Conservation (phyloP, 352 stramenopile genomes). For the Globisporangium sylvaticum region DNA sequence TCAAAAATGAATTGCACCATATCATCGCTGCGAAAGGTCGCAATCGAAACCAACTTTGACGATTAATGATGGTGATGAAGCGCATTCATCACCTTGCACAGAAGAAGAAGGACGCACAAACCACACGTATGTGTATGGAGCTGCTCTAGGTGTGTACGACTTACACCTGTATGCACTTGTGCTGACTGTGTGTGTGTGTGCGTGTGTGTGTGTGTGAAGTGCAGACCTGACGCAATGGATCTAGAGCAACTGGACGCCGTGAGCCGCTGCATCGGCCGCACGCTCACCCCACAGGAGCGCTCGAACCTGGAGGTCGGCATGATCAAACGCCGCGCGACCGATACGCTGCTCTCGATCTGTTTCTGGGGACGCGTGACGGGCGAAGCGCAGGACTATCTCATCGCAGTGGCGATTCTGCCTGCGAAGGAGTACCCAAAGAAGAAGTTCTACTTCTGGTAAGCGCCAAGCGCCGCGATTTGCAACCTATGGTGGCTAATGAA, state of each 20-base stretch:
- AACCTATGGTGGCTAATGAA: neutral
- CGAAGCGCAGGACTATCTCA: constrained; percentile 65
- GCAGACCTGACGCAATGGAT: constrained; percentile 37
- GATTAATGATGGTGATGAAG: constrained; percentile 1
- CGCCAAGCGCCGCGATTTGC: neutral
- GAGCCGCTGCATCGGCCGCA: constrained; percentile 60
- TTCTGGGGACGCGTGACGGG: constrained; percentile 71
- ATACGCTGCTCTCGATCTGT: constrained; percentile 54
- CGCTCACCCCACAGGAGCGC: constrained; percentile 67
- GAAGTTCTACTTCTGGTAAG: constrained; percentile 84
- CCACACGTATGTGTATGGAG: neutral
- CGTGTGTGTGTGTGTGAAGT: neutral
- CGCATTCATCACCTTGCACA: neutral
- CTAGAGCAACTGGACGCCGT: constrained; percentile 73
- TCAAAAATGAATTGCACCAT: neutral
- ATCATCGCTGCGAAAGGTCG: neutral
- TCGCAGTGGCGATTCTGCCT: constrained; percentile 52
- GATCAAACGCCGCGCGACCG: constrained; percentile 60
- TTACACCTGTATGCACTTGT: neutral
- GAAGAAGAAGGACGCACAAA: neutral
- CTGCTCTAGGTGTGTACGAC: neutral
- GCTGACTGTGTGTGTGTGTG: neutral
- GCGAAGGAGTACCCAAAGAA: constrained; percentile 73
- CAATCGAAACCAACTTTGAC: neutral
- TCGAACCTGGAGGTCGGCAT: constrained; percentile 76